Conservation (phyloP, 2,329 filamentous ascomycete genomes). For the Zymoseptoria ardabiliae region DNA sequence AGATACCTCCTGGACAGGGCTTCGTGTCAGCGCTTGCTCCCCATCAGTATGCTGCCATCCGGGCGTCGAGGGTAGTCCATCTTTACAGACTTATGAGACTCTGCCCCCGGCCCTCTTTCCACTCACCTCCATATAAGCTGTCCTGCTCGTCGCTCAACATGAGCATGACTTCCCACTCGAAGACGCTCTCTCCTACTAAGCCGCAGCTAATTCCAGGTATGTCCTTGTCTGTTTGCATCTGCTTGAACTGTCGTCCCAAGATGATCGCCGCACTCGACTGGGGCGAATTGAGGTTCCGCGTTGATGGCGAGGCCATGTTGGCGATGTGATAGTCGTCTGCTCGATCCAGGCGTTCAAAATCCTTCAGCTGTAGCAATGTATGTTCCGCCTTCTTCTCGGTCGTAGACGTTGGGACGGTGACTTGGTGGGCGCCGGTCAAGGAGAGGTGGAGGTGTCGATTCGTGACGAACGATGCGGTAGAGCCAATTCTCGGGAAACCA, state of each 20-base stretch:
- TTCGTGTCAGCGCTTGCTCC: not conserved
- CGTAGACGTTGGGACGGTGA: not conserved
- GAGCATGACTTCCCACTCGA: conserved; percentile 98
- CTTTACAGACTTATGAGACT: not conserved
- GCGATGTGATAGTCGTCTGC: not conserved
- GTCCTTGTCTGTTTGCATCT: conserved; percentile 87
- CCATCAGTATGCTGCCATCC: not conserved
- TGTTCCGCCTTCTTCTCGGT: not conserved
- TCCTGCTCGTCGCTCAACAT: conserved; percentile 80
- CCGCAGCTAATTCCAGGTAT: conserved; percentile 92
- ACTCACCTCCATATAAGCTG: conserved; percentile 81
- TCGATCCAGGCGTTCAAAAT: not conserved
- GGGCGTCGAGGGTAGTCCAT: not conserved
- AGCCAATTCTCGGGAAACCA: not conserved
- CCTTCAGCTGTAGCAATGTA: not conserved
- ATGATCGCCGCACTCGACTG: conserved; percentile 58
- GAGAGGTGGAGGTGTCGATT: not conserved
- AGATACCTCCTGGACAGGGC: conserved; percentile 68
- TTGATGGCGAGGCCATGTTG: conserved; percentile 4
- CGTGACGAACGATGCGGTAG: not conserved
- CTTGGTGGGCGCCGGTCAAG: not conserved
- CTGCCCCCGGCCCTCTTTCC: not conserved
- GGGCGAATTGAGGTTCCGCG: conserved; percentile 3
- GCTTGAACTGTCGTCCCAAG: conserved; percentile 78
- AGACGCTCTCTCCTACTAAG: conserved; percentile 76